Evolutionary conservation across 1,139 yeast species (phyloP).

Genomic region (Pichia cactophila): DNA sequence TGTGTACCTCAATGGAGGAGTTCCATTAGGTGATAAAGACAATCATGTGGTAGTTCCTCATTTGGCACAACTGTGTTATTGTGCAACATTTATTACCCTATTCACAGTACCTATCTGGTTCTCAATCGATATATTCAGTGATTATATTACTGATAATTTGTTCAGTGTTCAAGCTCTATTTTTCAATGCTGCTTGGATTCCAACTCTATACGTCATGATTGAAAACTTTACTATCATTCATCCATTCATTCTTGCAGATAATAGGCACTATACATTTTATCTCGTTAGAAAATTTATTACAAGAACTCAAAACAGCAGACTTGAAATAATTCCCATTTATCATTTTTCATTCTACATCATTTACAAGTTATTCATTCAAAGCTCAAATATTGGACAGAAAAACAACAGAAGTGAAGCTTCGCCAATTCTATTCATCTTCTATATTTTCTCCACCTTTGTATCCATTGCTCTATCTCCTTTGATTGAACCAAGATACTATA

Average conservation of each 20-base stretch:
- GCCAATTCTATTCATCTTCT: constrained; percentile 37
- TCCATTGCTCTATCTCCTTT: constrained; percentile 84
- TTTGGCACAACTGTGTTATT: constrained; percentile 75
- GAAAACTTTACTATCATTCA: constrained; percentile 66
- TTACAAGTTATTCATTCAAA: constrained; percentile 30
- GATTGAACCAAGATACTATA: constrained; percentile 89
- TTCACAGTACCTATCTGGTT: constrained; percentile 71
- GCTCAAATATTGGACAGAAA: constrained; percentile 20
- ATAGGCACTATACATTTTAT: constrained; percentile 88
- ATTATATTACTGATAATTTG: constrained; percentile 25
- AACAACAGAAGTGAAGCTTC: constrained; percentile 19
- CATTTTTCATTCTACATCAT: constrained; percentile 58
- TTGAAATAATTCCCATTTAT: constrained; percentile 55
- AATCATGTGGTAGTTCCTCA: constrained; percentile 73
- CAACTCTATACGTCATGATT: constrained; percentile 42
- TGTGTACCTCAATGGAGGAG: constrained; percentile 60
- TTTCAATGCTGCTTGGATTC: constrained; percentile 21
- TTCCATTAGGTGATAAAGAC: constrained; percentile 81
- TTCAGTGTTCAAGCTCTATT: constrained; percentile 11
- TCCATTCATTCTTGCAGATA: constrained; percentile 89
- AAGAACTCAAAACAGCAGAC: constrained; percentile 34
- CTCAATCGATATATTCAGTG: constrained; percentile 32
- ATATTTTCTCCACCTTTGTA: constrained; percentile 43
- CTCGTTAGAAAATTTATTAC: constrained; percentile 58
- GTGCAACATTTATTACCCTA: constrained; percentile 50